Conservation (phyloP, 2,329 filamentous ascomycete species). For the Cyanodermella asteris region DNA sequence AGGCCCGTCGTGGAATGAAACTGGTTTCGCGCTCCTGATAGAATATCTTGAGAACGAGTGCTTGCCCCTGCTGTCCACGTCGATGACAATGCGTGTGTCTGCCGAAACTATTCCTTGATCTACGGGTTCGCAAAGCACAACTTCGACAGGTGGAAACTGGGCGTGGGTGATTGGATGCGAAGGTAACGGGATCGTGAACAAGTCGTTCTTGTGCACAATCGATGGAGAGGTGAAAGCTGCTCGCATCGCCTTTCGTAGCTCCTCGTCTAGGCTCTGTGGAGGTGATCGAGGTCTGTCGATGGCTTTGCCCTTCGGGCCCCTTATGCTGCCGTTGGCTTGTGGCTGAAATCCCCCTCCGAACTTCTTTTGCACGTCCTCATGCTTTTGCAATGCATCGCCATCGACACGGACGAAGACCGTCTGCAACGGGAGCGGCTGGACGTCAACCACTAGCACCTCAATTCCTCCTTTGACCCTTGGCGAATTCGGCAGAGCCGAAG, state of each 20-base stretch:
- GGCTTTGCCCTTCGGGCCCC: conserved; percentile 9
- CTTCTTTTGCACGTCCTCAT: conserved; percentile 64
- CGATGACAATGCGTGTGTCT: conserved; percentile 54
- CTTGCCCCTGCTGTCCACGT: neutral
- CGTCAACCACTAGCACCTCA: conserved; percentile 65
- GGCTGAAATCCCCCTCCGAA: conserved; percentile 44
- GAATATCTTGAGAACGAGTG: neutral
- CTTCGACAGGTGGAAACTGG: conserved; percentile 62
- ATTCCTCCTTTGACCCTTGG: conserved; percentile 53
- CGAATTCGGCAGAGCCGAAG: conserved; percentile 46
- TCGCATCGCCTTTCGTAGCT: conserved; percentile 44
- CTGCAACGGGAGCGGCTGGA: conserved; percentile 57
- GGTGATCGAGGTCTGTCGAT: conserved; percentile 22
- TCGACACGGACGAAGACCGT: conserved; percentile 75
- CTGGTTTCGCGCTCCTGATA: too few relatives aligned
- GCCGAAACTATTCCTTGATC: conserved; percentile 63
- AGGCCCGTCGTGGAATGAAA: conserved; percentile 1
- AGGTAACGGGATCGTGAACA: conserved; percentile 54
- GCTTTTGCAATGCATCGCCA: conserved; percentile 51
- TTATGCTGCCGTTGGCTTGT: conserved; percentile 14
- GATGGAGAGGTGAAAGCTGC: conserved; percentile 50
- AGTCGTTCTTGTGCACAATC: conserved; percentile 65
- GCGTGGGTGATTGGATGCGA: conserved; percentile 73
- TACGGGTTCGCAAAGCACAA: conserved; percentile 86
- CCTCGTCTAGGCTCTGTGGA: conserved; percentile 25